Percentiles rank a stretch among this genome's conserved stretches.
Conservation (phyloP, 208 protist genomes). For the Acanthamoeba quina region DNA sequence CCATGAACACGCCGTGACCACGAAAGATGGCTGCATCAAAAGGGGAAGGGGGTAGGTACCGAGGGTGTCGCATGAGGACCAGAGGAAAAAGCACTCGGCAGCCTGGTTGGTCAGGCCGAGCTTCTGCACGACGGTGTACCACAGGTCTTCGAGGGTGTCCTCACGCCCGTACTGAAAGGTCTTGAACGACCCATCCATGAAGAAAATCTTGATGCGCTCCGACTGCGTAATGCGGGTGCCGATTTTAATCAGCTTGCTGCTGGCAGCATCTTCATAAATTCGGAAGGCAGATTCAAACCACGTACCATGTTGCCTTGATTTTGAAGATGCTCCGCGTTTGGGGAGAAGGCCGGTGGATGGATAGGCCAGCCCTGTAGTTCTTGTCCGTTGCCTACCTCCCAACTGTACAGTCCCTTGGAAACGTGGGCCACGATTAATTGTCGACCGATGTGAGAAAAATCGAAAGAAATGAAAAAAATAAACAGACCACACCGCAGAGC, state of each 20-base stretch:
- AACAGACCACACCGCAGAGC: background rate
- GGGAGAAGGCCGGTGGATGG: background rate
- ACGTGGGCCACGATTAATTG: no score
- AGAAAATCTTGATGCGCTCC: slow-evolving; percentile 72
- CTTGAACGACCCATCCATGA: slow-evolving; percentile 73
- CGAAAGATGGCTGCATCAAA: no score
- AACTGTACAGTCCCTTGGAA: no score
- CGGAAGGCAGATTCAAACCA: background rate
- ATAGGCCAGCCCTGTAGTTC: background rate
- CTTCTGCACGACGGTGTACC: slow-evolving; percentile 63
- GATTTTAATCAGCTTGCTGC: background rate
- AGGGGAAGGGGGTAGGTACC: background rate
- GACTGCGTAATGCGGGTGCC: background rate
- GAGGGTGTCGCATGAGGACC: slow-evolving; percentile 63
- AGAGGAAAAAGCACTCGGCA: slow-evolving; percentile 73
- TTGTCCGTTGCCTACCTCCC: no score
- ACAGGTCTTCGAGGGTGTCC: slow-evolving; percentile 71
- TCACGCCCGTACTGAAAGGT: background rate
- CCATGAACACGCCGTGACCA: background rate
- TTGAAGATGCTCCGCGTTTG: background rate
- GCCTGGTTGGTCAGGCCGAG: slow-evolving; percentile 65
- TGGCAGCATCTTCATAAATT: background rate
- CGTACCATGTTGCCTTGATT: background rate
- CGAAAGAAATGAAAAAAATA: background rate
- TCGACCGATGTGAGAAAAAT: background rate